These are phyloP conservation scores for Arachnomyces sp. DNA, from an alignment of 2,329 filamentous ascomycete genomes.

Conservation along the genomic window DNA sequence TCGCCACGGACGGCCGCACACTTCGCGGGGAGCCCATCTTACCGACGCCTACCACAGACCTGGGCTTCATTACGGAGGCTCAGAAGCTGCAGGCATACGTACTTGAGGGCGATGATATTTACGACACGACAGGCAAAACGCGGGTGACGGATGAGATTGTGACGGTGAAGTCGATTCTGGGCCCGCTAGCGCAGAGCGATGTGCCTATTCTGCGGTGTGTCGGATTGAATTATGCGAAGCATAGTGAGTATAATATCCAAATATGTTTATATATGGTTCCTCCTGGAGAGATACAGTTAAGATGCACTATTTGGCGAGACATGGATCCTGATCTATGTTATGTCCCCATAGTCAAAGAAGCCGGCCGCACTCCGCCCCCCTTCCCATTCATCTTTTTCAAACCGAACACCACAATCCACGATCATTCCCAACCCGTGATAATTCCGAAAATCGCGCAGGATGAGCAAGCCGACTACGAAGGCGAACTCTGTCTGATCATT, in stretches of 20 bases:
- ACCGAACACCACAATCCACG: slow-evolving; percentile 54
- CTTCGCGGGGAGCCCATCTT: slow-evolving; percentile 46
- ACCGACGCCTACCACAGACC: slow-evolving; percentile 37
- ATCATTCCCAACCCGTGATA: slow-evolving; percentile 54
- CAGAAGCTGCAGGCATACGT: slow-evolving; percentile 47
- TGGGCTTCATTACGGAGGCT: slow-evolving; percentile 41
- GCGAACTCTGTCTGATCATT: slow-evolving; percentile 56
- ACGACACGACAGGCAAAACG: slow-evolving; percentile 40
- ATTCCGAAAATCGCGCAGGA: slow-evolving; percentile 58
- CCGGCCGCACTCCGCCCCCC: slow-evolving; percentile 43
- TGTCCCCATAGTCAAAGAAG: slow-evolving; percentile 40
- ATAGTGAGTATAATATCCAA: slow-evolving; percentile 42
- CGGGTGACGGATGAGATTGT: slow-evolving; percentile 48
- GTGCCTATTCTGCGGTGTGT: slow-evolving; percentile 53
- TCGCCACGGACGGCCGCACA: slow-evolving; percentile 40
- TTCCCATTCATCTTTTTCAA: slow-evolving; percentile 66
- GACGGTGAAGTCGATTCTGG: slow-evolving; percentile 47
- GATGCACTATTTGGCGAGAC: too few relatives aligned
- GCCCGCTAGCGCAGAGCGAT: slow-evolving; percentile 44
- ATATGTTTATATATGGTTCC: too few relatives aligned
- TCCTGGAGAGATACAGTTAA: too few relatives aligned
- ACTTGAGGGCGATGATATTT: slow-evolving; percentile 45
- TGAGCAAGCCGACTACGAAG: slow-evolving; percentile 62
- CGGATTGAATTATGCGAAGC: slow-evolving; percentile 54
- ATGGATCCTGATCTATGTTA: not conserved